phyloP scores from a whole-genome alignment of 257 asterid species.

The Solanum sparsipilum region DNA sequence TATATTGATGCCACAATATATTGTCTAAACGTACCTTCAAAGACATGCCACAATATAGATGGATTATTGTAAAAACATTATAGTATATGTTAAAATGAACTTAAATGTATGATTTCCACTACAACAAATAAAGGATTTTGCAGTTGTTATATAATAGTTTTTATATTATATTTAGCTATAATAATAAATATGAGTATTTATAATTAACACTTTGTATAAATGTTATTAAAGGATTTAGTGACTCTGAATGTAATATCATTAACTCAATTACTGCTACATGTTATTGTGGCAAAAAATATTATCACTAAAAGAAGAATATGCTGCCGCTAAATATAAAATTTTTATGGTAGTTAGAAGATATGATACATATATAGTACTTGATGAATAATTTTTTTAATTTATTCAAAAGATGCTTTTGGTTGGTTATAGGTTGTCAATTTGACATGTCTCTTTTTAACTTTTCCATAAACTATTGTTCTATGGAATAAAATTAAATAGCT shows the following conservation, averaged over 20 bases:
- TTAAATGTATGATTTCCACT: background rate
- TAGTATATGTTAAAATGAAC: background rate
- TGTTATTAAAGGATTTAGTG: background rate
- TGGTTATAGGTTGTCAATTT: background rate
- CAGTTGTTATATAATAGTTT: too few species aligned
- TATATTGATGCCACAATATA: background rate
- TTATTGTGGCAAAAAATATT: too few species aligned
- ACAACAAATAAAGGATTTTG: background rate
- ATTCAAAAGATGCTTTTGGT: background rate
- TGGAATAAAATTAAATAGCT: background rate
- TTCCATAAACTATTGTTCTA: background rate
- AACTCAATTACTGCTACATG: too few species aligned
- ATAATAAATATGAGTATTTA: background rate
- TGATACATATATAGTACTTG: background rate
- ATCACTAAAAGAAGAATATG: too few species aligned
- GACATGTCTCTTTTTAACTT: background rate
- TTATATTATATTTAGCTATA: too few species aligned
- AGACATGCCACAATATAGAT: background rate
- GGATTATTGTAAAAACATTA: background rate
- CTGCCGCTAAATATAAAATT: background rate
- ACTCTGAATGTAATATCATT: background rate
- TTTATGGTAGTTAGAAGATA: too few species aligned
- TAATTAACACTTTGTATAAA: background rate
- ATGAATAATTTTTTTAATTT: background rate
- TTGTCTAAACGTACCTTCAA: background rate